phyloP scores from a whole-genome alignment of 2,329 filamentous ascomycete genomes.

The Colletotrichum australisinense region DNA sequence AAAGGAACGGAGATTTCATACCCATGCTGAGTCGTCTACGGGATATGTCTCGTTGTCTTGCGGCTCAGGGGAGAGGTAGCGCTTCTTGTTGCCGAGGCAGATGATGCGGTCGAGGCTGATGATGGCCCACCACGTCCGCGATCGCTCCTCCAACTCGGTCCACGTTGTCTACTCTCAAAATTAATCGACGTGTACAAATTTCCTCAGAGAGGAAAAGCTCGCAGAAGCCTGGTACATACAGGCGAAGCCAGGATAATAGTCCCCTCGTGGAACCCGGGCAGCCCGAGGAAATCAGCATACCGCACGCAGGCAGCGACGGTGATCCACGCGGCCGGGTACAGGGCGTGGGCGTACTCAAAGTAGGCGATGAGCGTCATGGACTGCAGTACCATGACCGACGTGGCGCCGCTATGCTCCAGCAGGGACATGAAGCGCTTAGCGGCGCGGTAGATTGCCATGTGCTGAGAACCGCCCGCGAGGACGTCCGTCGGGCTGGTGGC shows the following conservation, averaged over 20 bases:
- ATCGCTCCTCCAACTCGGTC: constrained; percentile 59
- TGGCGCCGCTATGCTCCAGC: constrained; percentile 54
- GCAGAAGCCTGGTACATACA: constrained; percentile 38
- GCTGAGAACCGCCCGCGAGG: constrained; percentile 45
- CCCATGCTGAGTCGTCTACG: constrained; percentile 54
- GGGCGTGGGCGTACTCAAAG: constrained; percentile 60
- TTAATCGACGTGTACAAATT: background rate
- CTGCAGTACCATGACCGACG: constrained; percentile 57
- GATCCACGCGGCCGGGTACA: constrained; percentile 63
- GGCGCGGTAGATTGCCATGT: constrained; percentile 51
- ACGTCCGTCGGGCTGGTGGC: constrained; percentile 48
- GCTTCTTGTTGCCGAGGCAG: constrained; percentile 35
- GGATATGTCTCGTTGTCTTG: constrained; percentile 44
- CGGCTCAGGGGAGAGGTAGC: constrained; percentile 38
- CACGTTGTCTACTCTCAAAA: constrained; percentile 50
- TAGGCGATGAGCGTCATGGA: constrained; percentile 57
- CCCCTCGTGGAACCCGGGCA: constrained; percentile 50
- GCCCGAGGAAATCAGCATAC: constrained; percentile 57
- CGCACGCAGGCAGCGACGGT: constrained; percentile 56
- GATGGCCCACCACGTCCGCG: constrained; percentile 60
- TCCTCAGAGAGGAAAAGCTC: background rate
- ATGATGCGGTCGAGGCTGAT: constrained; percentile 52
- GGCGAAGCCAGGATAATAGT: constrained; percentile 49
- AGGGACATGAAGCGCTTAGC: constrained; percentile 54
- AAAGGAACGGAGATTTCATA: constrained; percentile 29